Evolutionary conservation across 192 early-diverging fungal species (phyloP).

Genomic region (Gryganskiella cystojenkinii): DNA sequence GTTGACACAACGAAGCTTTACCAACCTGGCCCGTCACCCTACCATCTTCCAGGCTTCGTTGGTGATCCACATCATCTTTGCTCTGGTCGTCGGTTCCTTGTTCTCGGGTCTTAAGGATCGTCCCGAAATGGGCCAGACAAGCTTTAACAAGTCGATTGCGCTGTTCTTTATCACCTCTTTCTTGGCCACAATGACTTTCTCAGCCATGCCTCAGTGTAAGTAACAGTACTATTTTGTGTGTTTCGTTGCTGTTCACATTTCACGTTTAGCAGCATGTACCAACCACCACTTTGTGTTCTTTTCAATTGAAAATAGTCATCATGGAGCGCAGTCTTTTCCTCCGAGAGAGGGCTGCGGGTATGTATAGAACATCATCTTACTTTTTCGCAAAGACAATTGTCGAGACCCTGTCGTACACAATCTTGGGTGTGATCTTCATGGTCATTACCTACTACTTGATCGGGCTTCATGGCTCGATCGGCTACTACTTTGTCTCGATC

Average conservation of each 20-base stretch:
- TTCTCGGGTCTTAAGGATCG: constrained; percentile 48
- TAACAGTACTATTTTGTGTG: too few relatives aligned
- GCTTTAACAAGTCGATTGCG: constrained; percentile 59
- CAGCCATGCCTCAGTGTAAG: constrained; percentile 73
- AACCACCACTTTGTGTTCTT: too few relatives aligned
- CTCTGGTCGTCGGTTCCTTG: constrained; percentile 40
- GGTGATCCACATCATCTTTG: constrained; percentile 64
- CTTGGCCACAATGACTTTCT: constrained; percentile 66
- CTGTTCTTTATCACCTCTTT: constrained; percentile 53
- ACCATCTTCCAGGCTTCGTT: constrained; percentile 69
- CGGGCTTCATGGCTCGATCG: constrained; percentile 70
- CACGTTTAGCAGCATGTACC: too few relatives aligned
- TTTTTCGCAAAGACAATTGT: constrained; percentile 71
- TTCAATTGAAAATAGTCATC: constrained; percentile 72
- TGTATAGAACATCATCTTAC: constrained; percentile 76
- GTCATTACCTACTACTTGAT: constrained; percentile 90
- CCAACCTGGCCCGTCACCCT: constrained; percentile 73
- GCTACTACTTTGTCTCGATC: constrained; percentile 77
- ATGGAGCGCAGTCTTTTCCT: constrained; percentile 76
- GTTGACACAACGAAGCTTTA: constrained; percentile 68
- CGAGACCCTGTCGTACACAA: constrained; percentile 53
- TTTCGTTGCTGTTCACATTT: too few relatives aligned
- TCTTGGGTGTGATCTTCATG: constrained; percentile 84
- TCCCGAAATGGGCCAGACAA: constrained; percentile 26
- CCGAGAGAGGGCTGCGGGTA: constrained; percentile 78